Conservation (phyloP, 441 rosid genomes). For the Gossypium davidsonii region DNA sequence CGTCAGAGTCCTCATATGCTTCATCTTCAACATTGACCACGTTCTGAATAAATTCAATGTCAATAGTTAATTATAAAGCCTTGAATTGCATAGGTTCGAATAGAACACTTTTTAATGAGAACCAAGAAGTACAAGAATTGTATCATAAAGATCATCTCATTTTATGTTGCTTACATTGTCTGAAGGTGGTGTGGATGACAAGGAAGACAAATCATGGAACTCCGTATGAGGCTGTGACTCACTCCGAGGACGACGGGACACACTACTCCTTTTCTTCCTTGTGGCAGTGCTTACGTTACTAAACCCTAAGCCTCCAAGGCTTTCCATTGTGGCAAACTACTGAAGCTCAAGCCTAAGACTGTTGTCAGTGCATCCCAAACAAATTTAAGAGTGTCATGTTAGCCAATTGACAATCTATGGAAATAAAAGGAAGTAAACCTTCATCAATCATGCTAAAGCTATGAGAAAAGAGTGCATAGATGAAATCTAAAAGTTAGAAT, state of each 20-base stretch:
- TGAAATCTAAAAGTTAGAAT: not conserved
- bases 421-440: not conserved
- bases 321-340: constrained; percentile 37
- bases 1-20: constrained; percentile 59
- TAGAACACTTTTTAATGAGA: constrained; percentile 5
- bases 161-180: constrained; percentile 39
- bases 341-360: constrained; percentile 14
- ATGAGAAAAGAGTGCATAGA: not conserved
- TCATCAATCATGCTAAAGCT: not conserved
- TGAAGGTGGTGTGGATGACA: constrained; percentile 63
- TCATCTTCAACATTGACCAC: constrained; percentile 40
- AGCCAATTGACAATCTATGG: not conserved
- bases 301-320: constrained; percentile 44
- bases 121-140: not conserved
- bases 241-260: constrained; percentile 62
- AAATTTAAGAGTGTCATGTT: not conserved
- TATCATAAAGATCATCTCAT: constrained; percentile 13
- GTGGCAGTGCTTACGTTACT: constrained; percentile 52
- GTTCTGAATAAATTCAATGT: constrained; percentile 33
- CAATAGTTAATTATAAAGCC: constrained; percentile 22
- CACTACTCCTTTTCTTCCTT: constrained; percentile 65
- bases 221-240: constrained; percentile 46
- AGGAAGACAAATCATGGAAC: constrained; percentile 50
- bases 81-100: constrained; percentile 14
- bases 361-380: constrained; percentile 4